Base-by-base conservation (phyloP, 1,139 yeast genomes). In the Candida sanyaensis region DNA sequence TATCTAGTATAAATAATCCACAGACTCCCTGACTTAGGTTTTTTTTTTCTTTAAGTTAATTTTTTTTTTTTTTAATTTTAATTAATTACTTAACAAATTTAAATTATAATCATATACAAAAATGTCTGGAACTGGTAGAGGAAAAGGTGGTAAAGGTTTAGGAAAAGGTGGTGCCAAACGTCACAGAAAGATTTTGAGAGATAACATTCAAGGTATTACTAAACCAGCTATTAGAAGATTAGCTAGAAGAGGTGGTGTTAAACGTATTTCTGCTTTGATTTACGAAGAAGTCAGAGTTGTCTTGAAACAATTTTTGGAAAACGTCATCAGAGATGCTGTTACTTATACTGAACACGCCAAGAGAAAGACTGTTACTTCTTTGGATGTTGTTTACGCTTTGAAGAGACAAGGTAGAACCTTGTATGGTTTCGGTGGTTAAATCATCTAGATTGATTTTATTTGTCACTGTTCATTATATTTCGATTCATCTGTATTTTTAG, bases 191-290 rank as follows among this genome's bases (percentile, higher is more conserved):
- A 90, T 93, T 78, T 84, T 92, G 65, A 91, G 98, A 84, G 99
- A 93, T 77, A 93, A 93, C 92, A 92, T 93, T 63, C 98, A 92
- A 81, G 99, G 99, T 83, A 92, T 93, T 72, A 93, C 99, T 59
- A 93, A 93, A 84, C 99, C 99, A 73, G 99, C 99, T 68, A 93
- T 93, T 73, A 91, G 99, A 83, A 92, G 99, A 88, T 87, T 93
- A 69, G 99, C 99, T 54, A 92, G 99, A 86, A 91, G 99, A 89
- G 99, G 99, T 81, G 99, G 99, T 89, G 99, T 93, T 71, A 93
- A 93, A 87, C 97, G 98, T 88, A 93, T 93, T 67, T 92, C 98
- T 59, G 98, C 97, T 71, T 83, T 92, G 73, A 92, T 93, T 75
- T 93, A 93, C 82, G 98, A 93, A 80, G 97, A 92, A 83, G 97